Evolutionary conservation across 805 yeast genomes (phyloP), one percentile per base, ranked within the genome.

Genomic region (Yarrowia yakushimensis): DNA sequence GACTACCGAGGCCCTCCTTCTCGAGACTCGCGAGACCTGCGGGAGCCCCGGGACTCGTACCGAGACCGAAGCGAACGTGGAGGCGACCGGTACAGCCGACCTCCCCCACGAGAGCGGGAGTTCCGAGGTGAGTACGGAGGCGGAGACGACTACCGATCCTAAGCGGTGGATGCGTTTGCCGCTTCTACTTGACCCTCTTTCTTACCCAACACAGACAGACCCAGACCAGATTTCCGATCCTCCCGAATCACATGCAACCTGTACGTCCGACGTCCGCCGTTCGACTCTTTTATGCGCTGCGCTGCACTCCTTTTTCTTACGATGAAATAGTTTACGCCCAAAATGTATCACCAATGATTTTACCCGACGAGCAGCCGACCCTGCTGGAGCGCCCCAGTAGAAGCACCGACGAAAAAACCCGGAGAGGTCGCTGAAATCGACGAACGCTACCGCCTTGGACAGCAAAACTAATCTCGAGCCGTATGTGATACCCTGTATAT

Each of bases 131-230:
- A 50, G 31, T 62, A 63, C 48, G 64, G 50, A 10, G 65, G 54
- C 10, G 63, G 68, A 18, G 68, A 65, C 23, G 66, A 64, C 46
- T 65, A 64, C 43, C 66, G 67, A 23, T 27, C 28, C 42, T 36
- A 52, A 33, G 54, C 17, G 36, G 31, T 12, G 43, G 31, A 36
- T n/a, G n/a, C n/a, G n/a, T n/a, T 30, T 13, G 27, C 13, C 17
- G 18, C 54, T 30, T 13, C 37, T 9, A 18, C 12, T n/a, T 18
- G 18, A 30, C 54, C 54, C 39, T n/a, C n/a, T n/a, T n/a, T n/a
- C n/a, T n/a, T n/a, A n/a, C 25, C 39, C 36, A 45, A 30, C 36
- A 45, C 52, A 45, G 36, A 45, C 36, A 12, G 36, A 45, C 36
- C 6, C 52, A 45, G 22, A 27, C 52, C 52, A 28, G 36, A 28